Percentiles rank a stretch among this genome's conserved stretches.
Conservation (phyloP, 805 yeast genomes). For the Zygosaccharomyces gambellarensis region DNA sequence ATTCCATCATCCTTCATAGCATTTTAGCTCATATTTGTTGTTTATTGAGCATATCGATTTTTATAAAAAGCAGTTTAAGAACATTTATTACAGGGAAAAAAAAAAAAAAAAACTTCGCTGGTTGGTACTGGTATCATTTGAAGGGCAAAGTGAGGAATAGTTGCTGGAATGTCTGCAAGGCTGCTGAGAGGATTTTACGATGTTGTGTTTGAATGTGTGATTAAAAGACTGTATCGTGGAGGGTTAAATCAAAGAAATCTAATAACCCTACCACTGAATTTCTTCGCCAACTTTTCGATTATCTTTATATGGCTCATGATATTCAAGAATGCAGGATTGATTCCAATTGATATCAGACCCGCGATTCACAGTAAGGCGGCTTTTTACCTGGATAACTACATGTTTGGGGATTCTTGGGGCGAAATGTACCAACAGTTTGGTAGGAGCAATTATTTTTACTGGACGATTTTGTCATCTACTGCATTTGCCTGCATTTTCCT, state of each 20-base stretch:
- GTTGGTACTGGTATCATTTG: too few species aligned
- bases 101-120: too few species aligned
- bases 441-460: conserved; percentile 6
- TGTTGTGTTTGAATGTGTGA: conserved; percentile 15
- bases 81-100: too few species aligned
- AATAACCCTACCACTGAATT: conserved; percentile 40
- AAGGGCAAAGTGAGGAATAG: background rate
- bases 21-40: too few species aligned
- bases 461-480: conserved; percentile 14
- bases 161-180: conserved; percentile 11
- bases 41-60: too few species aligned
- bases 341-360: conserved; percentile 54
- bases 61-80: too few species aligned
- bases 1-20: too few species aligned
- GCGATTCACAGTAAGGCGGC: conserved; percentile 46
- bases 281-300: conserved; percentile 47
- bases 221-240: conserved; percentile 20
- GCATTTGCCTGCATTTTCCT: conserved; percentile 15
- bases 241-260: conserved; percentile 37
- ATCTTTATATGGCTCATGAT: conserved; percentile 51
- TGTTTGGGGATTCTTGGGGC: conserved; percentile 32
- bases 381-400: conserved; percentile 30
- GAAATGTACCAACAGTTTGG: conserved; percentile 24
- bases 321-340: conserved; percentile 55
- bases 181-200: conserved; percentile 15